phyloP scores from a whole-genome alignment of 1,284 basidiomycete species.

The Papiliotrema flavescens region DNA sequence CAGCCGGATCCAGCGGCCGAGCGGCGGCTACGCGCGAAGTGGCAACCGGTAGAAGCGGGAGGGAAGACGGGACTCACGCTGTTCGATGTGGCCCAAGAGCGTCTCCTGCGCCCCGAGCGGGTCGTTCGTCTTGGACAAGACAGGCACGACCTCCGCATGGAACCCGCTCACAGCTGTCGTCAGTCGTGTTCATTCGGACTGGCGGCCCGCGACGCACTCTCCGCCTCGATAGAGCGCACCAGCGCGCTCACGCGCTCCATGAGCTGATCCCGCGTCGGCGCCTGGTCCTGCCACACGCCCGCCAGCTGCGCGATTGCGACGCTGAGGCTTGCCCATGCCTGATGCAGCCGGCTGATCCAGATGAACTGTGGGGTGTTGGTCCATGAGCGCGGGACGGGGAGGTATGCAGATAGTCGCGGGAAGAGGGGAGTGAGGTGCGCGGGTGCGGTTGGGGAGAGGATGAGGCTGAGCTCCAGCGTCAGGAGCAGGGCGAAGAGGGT shows the following conservation, averaged over 20 bases:
- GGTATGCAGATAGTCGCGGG: conserved; percentile 5
- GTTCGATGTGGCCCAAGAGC: conserved; percentile 23
- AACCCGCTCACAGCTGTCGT: conserved; percentile 16
- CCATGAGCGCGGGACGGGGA: background rate
- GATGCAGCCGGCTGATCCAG: conserved; percentile 28
- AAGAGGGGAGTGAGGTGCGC: conserved; percentile 4
- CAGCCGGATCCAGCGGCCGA: too few species aligned
- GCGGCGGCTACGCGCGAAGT: too few species aligned
- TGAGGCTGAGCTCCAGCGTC: conserved; percentile 46
- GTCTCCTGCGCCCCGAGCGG: conserved; percentile 5
- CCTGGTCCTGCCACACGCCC: conserved; percentile 29
- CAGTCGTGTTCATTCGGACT: background rate
- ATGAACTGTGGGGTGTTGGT: conserved; percentile 25
- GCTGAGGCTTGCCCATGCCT: conserved; percentile 27
- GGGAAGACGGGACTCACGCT: conserved; percentile 12
- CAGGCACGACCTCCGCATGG: conserved; percentile 19
- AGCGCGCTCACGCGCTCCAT: conserved; percentile 5
- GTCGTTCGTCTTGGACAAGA: conserved; percentile 12
- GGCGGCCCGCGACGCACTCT: conserved; percentile 13
- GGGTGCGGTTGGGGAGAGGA: conserved; percentile 28
- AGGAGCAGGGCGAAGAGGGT: conserved; percentile 64
- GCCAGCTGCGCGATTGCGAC: conserved; percentile 39
- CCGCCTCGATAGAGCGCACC: conserved; percentile 15
- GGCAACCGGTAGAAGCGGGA: background rate
- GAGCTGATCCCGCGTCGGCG: background rate